phyloP scores from a whole-genome alignment of 2,329 filamentous ascomycete genomes.

The Juglanconis oblonga region DNA sequence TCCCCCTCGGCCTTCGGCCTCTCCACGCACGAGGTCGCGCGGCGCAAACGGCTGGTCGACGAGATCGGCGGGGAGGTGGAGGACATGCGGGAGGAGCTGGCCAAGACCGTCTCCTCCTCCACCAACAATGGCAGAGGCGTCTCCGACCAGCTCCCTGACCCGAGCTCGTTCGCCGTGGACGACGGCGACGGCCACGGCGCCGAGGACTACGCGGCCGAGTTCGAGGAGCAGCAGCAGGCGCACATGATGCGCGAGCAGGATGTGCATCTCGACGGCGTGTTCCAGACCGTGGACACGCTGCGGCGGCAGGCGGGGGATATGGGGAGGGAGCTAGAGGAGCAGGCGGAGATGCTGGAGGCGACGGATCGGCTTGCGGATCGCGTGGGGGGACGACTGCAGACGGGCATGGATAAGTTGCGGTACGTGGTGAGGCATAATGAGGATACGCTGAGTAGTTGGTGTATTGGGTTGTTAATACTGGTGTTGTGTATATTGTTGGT shows the following conservation, averaged over 20 bases:
- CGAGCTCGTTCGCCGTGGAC: conserved; percentile 58
- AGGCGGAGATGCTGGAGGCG: conserved; percentile 81
- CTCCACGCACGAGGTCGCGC: conserved; percentile 74
- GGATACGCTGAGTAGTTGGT: conserved; percentile 83
- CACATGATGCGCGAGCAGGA: conserved; percentile 96
- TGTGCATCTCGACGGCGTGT: conserved; percentile 86
- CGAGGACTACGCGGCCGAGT: conserved; percentile 69
- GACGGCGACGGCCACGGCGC: conserved; percentile 40
- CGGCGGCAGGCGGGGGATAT: conserved; percentile 90
- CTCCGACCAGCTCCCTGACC: conserved; percentile 46
- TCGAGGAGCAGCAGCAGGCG: conserved; percentile 87
- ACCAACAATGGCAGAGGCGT: conserved; percentile 15
- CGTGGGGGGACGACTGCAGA: conserved; percentile 81
- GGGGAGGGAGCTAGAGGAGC: conserved; percentile 94
- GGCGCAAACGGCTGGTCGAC: conserved; percentile 77
- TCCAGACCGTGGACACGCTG: conserved; percentile 87
- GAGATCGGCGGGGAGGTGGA: conserved; percentile 89
- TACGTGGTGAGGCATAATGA: conserved; percentile 87
- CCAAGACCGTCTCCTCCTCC: conserved; percentile 49
- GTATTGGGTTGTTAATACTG: conserved; percentile 83
- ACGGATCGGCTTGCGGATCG: conserved; percentile 83
- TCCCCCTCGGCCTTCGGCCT: conserved; percentile 87
- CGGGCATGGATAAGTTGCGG: conserved; percentile 80
- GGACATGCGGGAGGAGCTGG: conserved; percentile 81
- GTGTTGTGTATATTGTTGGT: conserved; percentile 85